These are phyloP conservation scores for Phytophthora colocasiae DNA, from an alignment of 352 stramenopile genomes.

Conservation along the genomic window DNA sequence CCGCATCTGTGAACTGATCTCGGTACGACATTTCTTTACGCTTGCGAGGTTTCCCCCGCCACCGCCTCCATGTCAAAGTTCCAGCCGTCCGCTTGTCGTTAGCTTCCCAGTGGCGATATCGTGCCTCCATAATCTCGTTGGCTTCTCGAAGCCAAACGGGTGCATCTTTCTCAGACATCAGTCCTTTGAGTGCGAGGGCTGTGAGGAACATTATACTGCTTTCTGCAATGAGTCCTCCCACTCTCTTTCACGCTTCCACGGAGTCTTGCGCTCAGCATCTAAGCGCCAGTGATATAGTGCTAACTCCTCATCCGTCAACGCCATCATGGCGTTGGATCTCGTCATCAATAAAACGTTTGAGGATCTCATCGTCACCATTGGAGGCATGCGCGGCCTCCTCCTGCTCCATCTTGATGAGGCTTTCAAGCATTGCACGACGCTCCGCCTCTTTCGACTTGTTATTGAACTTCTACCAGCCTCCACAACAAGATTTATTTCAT, in stretches of 20 bases:
- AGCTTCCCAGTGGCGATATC: conserved; percentile 59
- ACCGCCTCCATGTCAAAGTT: conserved; percentile 67
- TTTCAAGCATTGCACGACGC: conserved; percentile 85
- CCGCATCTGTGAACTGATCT: conserved; percentile 85
- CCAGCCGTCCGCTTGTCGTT: conserved; percentile 68
- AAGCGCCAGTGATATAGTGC: conserved; percentile 81
- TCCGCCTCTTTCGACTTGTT: conserved; percentile 89
- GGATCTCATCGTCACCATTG: conserved; percentile 68
- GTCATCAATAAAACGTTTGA: conserved; percentile 77
- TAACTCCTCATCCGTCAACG: conserved; percentile 86
- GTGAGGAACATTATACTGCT: conserved; percentile 54
- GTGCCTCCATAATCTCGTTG: conserved; percentile 65
- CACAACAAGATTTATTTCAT: conserved; percentile 93
- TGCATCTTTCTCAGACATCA: conserved; percentile 74
- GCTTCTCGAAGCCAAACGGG: conserved; percentile 80
- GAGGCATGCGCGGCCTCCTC: conserved; percentile 79
- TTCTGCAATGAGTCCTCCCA: conserved; percentile 79
- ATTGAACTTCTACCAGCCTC: conserved; percentile 91
- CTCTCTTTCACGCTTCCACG: conserved; percentile 75
- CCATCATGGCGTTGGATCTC: conserved; percentile 93
- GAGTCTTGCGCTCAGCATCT: conserved; percentile 64
- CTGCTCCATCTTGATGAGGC: conserved; percentile 90
- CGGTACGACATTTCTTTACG: conserved; percentile 89
- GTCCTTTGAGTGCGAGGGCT: conserved; percentile 55
- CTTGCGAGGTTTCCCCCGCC: conserved; percentile 60